Conservation (phyloP, 1,284 basidiomycete species). For the Vanrija pseudolonga region DNA sequence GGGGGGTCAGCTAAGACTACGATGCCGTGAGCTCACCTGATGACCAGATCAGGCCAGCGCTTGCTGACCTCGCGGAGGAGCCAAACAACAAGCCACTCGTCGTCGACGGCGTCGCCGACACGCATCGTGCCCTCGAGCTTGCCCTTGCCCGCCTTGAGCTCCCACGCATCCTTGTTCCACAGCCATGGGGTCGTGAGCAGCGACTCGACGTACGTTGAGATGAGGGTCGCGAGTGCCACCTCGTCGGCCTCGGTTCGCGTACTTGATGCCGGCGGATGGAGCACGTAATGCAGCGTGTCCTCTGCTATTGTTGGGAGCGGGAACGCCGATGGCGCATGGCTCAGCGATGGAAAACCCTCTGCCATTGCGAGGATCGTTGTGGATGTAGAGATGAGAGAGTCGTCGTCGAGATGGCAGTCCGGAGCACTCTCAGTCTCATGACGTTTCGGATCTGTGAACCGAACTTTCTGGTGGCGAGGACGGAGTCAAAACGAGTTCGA, state of each 20-base stretch:
- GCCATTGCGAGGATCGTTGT: conserved; percentile 35
- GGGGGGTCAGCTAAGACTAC: conserved; percentile 2
- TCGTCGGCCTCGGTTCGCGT: conserved; percentile 55
- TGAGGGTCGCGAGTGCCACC: conserved; percentile 66
- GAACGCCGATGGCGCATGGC: conserved; percentile 34
- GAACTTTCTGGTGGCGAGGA: no score
- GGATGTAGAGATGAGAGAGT: neutral
- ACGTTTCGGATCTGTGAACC: no score
- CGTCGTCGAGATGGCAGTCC: no score
- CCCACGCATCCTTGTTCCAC: conserved; percentile 85
- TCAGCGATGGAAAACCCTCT: conserved; percentile 44
- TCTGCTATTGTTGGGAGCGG: conserved; percentile 62
- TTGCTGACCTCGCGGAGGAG: conserved; percentile 69
- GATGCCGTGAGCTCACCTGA: conserved; percentile 44
- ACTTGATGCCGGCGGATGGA: conserved; percentile 59
- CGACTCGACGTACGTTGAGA: conserved; percentile 59
- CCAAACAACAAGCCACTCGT: conserved; percentile 94
- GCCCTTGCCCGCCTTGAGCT: conserved; percentile 62
- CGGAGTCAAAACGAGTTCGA: no score
- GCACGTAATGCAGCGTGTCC: conserved; percentile 71
- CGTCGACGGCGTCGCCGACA: conserved; percentile 88
- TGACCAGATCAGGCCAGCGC: conserved; percentile 71
- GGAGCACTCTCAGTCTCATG: no score
- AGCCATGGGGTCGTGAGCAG: conserved; percentile 63
- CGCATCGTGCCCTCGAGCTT: conserved; percentile 70